Percentiles rank a stretch among this genome's conserved stretches.
Evolutionary conservation across 495 filamentous ascomycete species (phyloP).

Genomic region (Neurospora africana): DNA sequence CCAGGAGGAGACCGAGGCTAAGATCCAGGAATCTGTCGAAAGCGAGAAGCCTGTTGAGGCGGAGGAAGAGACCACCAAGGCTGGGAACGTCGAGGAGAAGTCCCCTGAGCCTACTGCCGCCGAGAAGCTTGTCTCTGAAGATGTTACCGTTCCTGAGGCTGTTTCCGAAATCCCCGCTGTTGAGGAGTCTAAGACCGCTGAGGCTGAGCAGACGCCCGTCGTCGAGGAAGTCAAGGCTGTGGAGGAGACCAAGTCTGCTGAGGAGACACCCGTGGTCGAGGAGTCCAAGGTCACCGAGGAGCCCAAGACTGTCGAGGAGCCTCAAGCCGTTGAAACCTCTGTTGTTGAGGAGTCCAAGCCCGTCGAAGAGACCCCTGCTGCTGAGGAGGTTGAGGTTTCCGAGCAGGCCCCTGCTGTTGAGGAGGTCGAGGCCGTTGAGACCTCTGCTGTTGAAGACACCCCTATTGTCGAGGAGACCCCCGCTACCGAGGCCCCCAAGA

Average conservation of each 20-base stretch:
- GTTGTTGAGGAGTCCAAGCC: too few relatives aligned
- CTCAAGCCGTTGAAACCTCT: background rate
- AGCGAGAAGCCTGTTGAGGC: background rate
- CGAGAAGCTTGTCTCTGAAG: conserved; percentile 1
- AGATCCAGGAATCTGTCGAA: background rate
- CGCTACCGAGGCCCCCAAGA: conserved; percentile 3
- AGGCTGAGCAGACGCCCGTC: conserved; percentile 3
- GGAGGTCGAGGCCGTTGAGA: conserved; percentile 3
- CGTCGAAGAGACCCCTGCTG: background rate
- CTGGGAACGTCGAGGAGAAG: conserved; percentile 4
- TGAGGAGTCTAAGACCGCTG: conserved; percentile 7
- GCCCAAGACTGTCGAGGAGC: background rate
- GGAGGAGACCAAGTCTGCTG: conserved; percentile 4
- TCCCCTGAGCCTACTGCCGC: background rate
- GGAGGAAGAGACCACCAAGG: background rate
- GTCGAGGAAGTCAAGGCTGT: conserved; percentile 2
- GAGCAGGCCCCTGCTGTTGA: background rate
- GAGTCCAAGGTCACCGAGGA: background rate
- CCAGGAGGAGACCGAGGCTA: background rate
- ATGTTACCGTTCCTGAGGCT: background rate
- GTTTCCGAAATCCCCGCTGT: conserved; percentile 3
- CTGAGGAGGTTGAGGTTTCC: background rate
- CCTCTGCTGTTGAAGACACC: background rate
- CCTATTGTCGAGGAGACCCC: background rate
- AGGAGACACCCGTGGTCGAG: conserved; percentile 8